Base-by-base conservation (phyloP, 2,329 filamentous ascomycete species). In the Fusarium verrucosum region DNA sequence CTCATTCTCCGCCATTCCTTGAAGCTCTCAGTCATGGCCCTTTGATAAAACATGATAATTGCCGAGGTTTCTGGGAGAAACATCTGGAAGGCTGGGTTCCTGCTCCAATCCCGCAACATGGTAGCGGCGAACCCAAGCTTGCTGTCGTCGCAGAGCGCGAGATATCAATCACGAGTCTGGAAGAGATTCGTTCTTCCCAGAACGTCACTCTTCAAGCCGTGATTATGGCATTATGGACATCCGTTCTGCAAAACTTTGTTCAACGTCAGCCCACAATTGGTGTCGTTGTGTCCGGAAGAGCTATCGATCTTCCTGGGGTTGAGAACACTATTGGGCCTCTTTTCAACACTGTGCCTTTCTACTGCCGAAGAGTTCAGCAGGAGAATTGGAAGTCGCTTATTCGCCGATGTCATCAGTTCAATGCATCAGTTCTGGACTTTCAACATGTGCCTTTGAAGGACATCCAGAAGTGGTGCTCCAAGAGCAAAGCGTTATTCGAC, bases 331-430 rank as follows among this genome's bases (percentile, higher is more conserved):
- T 95, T 37, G 94, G 94, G 0, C 94, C 94, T 0, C 78, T 97
- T 19, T 96, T 97, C 82, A 97, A 97, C 73, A 97, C 93, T 0
- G 80, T 97, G 2, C 92, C 94, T 0, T 92, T 90, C 72, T 82
- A 85, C 51, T 76, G 87, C 30, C 72, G 78, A 7, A 65, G 84
- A 14, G 60, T 76, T 8, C 63, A 74, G 1, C 71, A 75, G 1
- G 78, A 83, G 6, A 86, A 82, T 0, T 92, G 90, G 87, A 73
- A 77, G 1, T 81, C 85, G 0, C 75, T 92, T 2, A 80, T 92
- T 20, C 80, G 78, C 16, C 78, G 80, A 46, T 92, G 90, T 60
- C 92, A 97, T 69, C 77, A 86, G 0, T 92, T 90, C 72, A 92
- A 92, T 72, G 83, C 87, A 2, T 79, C 84, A 0, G 83, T 86